phyloP scores from a whole-genome alignment of 2,329 filamentous ascomycete species.

The Alternaria sp. region DNA sequence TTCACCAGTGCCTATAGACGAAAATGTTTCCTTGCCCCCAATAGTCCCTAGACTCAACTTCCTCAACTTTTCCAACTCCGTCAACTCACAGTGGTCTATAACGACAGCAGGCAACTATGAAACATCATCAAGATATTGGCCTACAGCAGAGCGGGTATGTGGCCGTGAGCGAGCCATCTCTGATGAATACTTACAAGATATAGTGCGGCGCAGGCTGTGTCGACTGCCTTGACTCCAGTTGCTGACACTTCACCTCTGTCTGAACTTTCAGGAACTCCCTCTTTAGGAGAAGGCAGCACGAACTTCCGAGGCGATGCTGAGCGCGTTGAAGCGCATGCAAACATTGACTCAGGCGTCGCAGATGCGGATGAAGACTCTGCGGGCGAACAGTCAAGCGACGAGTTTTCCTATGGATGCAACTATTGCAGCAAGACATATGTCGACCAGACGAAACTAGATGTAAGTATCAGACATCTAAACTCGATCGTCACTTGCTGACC shows the following conservation, averaged over 20 bases:
- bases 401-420: neutral
- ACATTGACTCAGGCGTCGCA: neutral
- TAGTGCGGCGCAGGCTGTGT: neutral
- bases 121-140: neutral
- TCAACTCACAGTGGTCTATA: neutral
- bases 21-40: neutral
- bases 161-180: neutral
- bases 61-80: neutral
- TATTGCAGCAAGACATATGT: slow-evolving; percentile 16
- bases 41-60: neutral
- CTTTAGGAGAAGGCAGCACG: neutral
- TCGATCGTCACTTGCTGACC: neutral
- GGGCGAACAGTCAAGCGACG: neutral
- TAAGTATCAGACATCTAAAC: neutral
- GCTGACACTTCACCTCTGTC: neutral
- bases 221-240: neutral
- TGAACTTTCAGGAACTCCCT: neutral
- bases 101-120: neutral
- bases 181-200: neutral
- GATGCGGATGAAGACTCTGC: neutral
- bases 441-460: neutral
- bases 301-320: neutral
- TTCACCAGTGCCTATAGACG: neutral
- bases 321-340: neutral
- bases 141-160: slow-evolving; percentile 3